Conservation (phyloP, 2,329 filamentous ascomycete species). For the Hypomyces perniciosus region DNA sequence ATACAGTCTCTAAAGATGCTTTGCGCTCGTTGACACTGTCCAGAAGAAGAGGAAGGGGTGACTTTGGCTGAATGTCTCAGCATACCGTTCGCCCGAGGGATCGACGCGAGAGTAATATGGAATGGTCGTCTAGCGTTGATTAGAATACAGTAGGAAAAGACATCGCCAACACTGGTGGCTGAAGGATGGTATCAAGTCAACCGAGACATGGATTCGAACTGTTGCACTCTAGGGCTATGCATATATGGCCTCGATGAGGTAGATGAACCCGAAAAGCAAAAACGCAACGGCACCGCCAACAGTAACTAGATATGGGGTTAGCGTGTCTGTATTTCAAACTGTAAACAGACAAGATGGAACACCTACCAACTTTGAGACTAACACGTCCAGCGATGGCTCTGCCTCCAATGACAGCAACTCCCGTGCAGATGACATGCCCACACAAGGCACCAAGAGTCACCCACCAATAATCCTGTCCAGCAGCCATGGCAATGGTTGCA, state of each 20-base stretch:
- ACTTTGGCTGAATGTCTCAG: too few relatives aligned
- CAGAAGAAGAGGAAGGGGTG: not conserved
- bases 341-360: not conserved
- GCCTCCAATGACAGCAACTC: slow-evolving; percentile 85
- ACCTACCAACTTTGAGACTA: slow-evolving; percentile 92
- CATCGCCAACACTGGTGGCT: not conserved
- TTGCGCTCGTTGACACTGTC: not conserved
- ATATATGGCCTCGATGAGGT: slow-evolving; percentile 74
- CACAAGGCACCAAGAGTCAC: slow-evolving; percentile 82
- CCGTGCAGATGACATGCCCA: slow-evolving; percentile 86
- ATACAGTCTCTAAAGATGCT: not conserved
- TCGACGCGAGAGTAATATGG: not conserved
- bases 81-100: not conserved
- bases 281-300: slow-evolving; percentile 88
- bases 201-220: not conserved
- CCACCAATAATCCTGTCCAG: slow-evolving; percentile 98
- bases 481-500: slow-evolving; percentile 97
- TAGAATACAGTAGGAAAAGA: not conserved
- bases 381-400: slow-evolving; percentile 88
- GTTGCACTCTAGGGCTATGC: slow-evolving; percentile 27
- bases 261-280: slow-evolving; percentile 85
- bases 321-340: slow-evolving; percentile 1
- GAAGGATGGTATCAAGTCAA: not conserved
- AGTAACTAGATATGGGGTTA: slow-evolving; percentile 59
- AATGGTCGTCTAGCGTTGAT: not conserved